Conservation (phyloP, 2,329 filamentous ascomycete species). For the Aspergillus hortae region DNA sequence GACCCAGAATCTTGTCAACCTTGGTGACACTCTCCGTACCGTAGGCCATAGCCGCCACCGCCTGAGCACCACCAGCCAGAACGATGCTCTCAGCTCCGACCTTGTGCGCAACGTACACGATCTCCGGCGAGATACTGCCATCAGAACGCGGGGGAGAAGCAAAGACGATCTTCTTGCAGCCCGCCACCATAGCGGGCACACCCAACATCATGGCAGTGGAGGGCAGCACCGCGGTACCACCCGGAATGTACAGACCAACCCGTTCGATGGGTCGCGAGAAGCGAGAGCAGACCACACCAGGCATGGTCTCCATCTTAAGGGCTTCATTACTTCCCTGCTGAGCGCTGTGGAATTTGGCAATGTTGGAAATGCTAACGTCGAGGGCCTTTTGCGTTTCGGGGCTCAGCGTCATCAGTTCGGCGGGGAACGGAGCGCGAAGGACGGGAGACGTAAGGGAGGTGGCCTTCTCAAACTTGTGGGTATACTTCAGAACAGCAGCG, state of each 20-base stretch:
- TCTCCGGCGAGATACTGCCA: slow-evolving; percentile 89
- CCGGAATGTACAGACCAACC: slow-evolving; percentile 94
- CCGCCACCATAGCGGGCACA: slow-evolving; percentile 95
- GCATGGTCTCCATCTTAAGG: slow-evolving; percentile 92
- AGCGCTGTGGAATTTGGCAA: slow-evolving; percentile 86
- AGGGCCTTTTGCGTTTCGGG: slow-evolving; percentile 88
- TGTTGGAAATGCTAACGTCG: slow-evolving; percentile 90
- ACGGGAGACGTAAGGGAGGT: slow-evolving; percentile 87
- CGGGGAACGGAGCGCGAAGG: slow-evolving; percentile 81
- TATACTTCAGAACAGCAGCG: slow-evolving; percentile 84
- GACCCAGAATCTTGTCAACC: slow-evolving; percentile 97
- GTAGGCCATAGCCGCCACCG: slow-evolving; percentile 94
- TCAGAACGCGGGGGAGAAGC: slow-evolving; percentile 87
- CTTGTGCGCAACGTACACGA: slow-evolving; percentile 96
- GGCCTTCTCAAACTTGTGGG: slow-evolving; percentile 96
- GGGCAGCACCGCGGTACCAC: slow-evolving; percentile 93
- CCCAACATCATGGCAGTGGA: slow-evolving; percentile 97
- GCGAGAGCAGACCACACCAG: slow-evolving; percentile 88
- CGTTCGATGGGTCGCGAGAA: slow-evolving; percentile 90
- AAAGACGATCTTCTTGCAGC: slow-evolving; percentile 90
- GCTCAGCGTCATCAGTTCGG: slow-evolving; percentile 78
- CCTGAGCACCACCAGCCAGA: slow-evolving; percentile 90
- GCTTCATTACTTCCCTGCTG: slow-evolving; percentile 76
- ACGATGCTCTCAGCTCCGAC: slow-evolving; percentile 95
- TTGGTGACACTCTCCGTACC: slow-evolving; percentile 92